Evolutionary conservation across 768 basidiomycete genomes (phyloP).

Genomic region (Suillus decipiens): DNA sequence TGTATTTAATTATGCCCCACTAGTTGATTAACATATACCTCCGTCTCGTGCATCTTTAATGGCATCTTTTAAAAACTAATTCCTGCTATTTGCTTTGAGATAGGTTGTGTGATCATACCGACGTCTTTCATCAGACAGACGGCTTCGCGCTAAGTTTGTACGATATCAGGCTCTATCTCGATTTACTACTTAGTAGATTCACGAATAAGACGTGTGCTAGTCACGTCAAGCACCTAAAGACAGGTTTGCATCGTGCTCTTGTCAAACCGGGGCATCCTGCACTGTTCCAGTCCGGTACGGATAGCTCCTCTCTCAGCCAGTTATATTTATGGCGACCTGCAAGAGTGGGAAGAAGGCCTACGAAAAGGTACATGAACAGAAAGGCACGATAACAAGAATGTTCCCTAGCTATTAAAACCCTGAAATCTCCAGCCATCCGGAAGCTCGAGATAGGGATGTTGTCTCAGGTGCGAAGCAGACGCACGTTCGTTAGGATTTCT

Average conservation of each 20-base stretch:
- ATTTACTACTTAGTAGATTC: background rate
- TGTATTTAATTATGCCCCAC: background rate
- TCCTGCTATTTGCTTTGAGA: background rate
- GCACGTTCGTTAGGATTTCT: slow-evolving; percentile 88
- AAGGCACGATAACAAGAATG: background rate
- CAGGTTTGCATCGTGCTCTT: background rate
- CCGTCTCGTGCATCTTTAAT: background rate
- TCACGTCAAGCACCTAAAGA: background rate
- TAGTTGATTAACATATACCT: too few species aligned
- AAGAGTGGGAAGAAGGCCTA: background rate
- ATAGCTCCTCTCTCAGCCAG: background rate
- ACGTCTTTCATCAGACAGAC: too few species aligned
- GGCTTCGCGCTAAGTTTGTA: too few species aligned
- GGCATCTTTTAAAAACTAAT: background rate
- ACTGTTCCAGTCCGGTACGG: background rate
- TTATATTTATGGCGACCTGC: background rate
- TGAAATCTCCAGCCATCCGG: slow-evolving; percentile 76
- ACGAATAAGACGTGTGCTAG: background rate
- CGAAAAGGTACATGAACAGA: background rate
- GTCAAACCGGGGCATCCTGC: background rate
- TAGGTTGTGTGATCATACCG: too few species aligned
- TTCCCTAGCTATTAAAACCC: slow-evolving; percentile 36
- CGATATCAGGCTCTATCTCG: background rate
- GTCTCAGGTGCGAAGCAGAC: slow-evolving; percentile 72
- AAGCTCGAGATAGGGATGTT: slow-evolving; percentile 76